Percentiles rank a stretch among this genome's conserved stretches.
phyloP scores from a whole-genome alignment of 805 yeast genomes.

The Monosporozyma servazzii region DNA sequence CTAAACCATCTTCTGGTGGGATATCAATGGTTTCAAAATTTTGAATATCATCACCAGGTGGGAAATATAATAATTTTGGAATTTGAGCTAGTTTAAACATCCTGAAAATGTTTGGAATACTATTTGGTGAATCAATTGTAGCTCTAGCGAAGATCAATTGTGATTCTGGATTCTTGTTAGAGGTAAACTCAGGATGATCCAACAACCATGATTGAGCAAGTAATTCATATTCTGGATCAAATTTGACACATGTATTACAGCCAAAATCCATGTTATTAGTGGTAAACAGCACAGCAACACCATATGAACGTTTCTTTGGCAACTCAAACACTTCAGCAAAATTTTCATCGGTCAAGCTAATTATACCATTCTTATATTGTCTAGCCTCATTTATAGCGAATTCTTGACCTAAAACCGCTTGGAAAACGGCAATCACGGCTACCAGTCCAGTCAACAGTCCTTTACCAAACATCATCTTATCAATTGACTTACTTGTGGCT shows the following conservation, averaged over 20 bases:
- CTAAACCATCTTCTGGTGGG: constrained; percentile 28
- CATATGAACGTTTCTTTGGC: constrained; percentile 46
- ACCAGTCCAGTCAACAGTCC: background rate
- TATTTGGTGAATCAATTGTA: constrained; percentile 54
- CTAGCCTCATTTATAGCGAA: constrained; percentile 22
- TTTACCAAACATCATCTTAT: background rate
- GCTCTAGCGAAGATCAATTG: constrained; percentile 60
- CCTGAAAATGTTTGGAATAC: constrained; percentile 37
- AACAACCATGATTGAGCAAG: constrained; percentile 57
- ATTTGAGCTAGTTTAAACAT: constrained; percentile 52
- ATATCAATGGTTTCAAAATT: constrained; percentile 21
- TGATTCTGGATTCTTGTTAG: constrained; percentile 10
- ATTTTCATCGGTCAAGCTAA: constrained; percentile 51
- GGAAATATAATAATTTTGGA: constrained; percentile 63
- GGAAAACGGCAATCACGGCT: constrained; percentile 2
- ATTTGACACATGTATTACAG: constrained; percentile 63
- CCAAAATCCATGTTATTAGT: constrained; percentile 67
- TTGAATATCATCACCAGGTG: constrained; percentile 35
- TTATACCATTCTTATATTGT: constrained; percentile 29
- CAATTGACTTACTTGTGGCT: background rate
- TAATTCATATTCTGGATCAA: constrained; percentile 53
- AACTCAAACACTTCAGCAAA: constrained; percentile 49
- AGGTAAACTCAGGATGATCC: constrained; percentile 45
- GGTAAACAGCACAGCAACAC: constrained; percentile 60
- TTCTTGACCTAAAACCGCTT: constrained; percentile 4